These are phyloP conservation scores for Eimeria brunetti DNA, from an alignment of 169 alveolate genomes.

Conservation along the genomic window DNA sequence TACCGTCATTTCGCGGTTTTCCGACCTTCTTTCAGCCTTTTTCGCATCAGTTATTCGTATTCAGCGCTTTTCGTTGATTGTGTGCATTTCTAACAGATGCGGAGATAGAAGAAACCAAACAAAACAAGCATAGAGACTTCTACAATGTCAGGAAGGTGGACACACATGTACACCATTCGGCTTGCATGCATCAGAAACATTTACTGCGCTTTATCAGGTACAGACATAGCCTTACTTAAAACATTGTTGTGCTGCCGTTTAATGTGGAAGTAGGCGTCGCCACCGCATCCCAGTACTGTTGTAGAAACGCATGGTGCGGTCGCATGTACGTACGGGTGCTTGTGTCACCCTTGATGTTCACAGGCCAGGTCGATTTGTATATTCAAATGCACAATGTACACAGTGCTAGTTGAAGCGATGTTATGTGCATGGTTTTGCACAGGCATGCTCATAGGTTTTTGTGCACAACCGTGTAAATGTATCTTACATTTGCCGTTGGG, in stretches of 20 bases:
- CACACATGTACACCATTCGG: constrained; percentile 96
- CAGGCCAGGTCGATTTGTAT: background rate
- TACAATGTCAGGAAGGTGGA: constrained; percentile 95
- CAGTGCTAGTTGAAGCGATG: background rate
- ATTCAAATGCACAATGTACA: background rate
- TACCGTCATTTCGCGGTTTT: background rate
- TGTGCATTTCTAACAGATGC: background rate
- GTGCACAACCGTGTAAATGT: background rate
- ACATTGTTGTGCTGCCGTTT: background rate
- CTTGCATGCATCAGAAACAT: constrained; percentile 94
- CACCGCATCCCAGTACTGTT: background rate
- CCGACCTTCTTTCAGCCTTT: background rate
- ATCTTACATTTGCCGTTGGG: background rate
- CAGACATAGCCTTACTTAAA: background rate
- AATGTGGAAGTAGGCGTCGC: background rate
- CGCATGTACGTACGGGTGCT: background rate
- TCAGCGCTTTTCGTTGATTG: background rate
- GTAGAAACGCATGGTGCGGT: background rate
- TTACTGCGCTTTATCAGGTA: constrained; percentile 91
- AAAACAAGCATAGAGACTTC: constrained; percentile 91
- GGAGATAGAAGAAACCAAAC: constrained; percentile 74
- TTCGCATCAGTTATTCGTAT: background rate
- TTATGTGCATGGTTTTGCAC: background rate
- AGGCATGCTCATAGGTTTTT: background rate
- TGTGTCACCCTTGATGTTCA: background rate